A percentile compares a stretch with the other conserved stretches of the same genome.
These are phyloP conservation scores for Penicillium angulare DNA, from an alignment of 495 filamentous ascomycete genomes.

Conservation along the genomic window DNA sequence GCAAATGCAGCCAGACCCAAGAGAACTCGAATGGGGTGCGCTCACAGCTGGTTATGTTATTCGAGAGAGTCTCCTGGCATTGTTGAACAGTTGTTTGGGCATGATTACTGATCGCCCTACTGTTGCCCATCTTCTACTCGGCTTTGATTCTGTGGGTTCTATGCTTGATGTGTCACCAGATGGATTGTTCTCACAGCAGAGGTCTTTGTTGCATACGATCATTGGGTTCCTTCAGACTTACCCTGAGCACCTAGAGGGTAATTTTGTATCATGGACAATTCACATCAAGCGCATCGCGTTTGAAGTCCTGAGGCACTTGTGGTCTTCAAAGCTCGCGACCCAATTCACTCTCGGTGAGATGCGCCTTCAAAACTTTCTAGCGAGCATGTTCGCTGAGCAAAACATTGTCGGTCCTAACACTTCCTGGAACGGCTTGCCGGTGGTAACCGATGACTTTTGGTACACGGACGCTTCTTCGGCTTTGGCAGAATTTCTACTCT, in stretches of 20 bases:
- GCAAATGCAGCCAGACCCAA: constrained; percentile 58
- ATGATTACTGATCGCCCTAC: constrained; percentile 70
- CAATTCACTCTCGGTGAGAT: constrained; percentile 72
- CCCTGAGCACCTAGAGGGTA: constrained; percentile 59
- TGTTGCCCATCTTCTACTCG: constrained; percentile 86
- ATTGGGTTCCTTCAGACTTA: constrained; percentile 63
- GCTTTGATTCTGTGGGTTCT: constrained; percentile 71
- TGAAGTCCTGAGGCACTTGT: constrained; percentile 75
- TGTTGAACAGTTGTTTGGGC: constrained; percentile 74
- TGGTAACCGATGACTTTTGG: constrained; percentile 60
- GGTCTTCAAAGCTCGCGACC: constrained; percentile 80
- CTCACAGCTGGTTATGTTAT: constrained; percentile 67
- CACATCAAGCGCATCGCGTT: constrained; percentile 70
- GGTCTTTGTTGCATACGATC: constrained; percentile 81
- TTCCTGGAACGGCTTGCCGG: constrained; percentile 64
- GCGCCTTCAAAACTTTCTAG: constrained; percentile 69
- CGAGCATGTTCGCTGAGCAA: constrained; percentile 65
- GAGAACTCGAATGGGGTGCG: constrained; percentile 63
- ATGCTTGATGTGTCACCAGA: constrained; percentile 61
- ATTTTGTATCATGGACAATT: constrained; percentile 66
- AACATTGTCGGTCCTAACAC: constrained; percentile 59
- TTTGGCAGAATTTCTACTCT: constrained; percentile 69
- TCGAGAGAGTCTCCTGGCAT: constrained; percentile 75
- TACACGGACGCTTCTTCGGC: constrained; percentile 58
- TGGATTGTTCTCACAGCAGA: constrained; percentile 61